Evolutionary conservation across 176 grass and related monocot species (phyloP), one percentile per base, ranked within the genome.

Genomic region (Secale cereale): DNA sequence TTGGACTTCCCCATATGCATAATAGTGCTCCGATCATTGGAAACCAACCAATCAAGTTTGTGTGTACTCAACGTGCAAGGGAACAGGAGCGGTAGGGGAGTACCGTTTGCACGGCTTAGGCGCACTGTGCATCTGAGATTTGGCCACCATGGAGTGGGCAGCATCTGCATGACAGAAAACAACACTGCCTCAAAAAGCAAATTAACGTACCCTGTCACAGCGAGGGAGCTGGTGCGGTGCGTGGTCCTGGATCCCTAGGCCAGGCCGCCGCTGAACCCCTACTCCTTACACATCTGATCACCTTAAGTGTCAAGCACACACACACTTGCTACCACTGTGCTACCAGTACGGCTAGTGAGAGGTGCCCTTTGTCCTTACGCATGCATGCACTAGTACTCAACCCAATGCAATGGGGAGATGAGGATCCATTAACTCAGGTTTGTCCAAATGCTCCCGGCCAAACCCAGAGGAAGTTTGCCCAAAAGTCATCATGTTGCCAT

Each of bases 211-310:
- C 84, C 59, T 87, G 80, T 28, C 78, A 15, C 23, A 28, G 41
- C 71, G 30, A 16, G 31, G 52, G 81, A 81, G 85, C 89, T 45
- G 52, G 66, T 57, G 52, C 52, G 52, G 52, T 57, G 50, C 28
- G 14, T 91, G 85, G 81, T 85, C 89, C 89, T 45, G 39, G 65
- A 57, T 22, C 76, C 45, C 59, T 89, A 85, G 77, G 78, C 89
- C 2, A 22, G 19, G 52, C 52, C 52, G 52, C 52, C 19, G 52
- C 52, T 87, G 80, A 84, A 69, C 68, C 14, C 85, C 89, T 91
- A 84, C 61, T 19, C 19, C 76, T 83, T 87, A 75, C 76, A 80
- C 81, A 76, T 91, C 80, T 84, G 80, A 76, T 87, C 74, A 67
- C 73, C 84, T 82, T 33, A 78, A 82, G 74, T 74, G 79, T 78